Evolutionary conservation across 2,329 filamentous ascomycete genomes (phyloP), one percentile per base, ranked within the genome.

Genomic region (Colletotrichum euphorbiae): DNA sequence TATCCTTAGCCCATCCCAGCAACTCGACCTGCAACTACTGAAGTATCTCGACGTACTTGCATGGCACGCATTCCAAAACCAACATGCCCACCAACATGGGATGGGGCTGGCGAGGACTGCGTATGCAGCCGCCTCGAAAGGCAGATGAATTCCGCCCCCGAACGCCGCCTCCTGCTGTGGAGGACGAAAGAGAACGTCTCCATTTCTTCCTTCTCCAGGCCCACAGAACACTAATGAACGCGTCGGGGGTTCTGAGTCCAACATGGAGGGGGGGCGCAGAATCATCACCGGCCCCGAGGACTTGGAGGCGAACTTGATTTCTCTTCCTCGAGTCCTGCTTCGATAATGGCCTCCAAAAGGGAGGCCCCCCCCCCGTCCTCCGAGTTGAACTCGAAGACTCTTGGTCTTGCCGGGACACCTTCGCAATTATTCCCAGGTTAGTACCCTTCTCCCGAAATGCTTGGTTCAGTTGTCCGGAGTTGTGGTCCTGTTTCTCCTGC

Each of bases 141-240:
- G 21, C 1, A 0, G 17, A 54, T 13, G 13, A 33, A 52, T 36
- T n/a, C 54, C 21, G 54, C 8, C 28, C 42, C 40, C 36, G 52
- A 46, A 45, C 3, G 17, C 54, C 36, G 15, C 56, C 40, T n/a
- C 56, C n/a, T n/a, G n/a, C n/a, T n/a, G n/a, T n/a, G n/a, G n/a
- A n/a, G n/a, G n/a, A n/a, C 4, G 6, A 6, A 28, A 28, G 6
- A 28, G 24, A 28, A 28, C 6, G 48, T 36, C 19, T 17, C 38
- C 48, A 36, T 62, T 58, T 19, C 31, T 61, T 66, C 38, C 40
- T 50, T 62, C 63, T 55, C 45, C 64, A 63, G 19, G 38, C 46
- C 52, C 64, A 24, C 57, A 61, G 6, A 48, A 12, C n/a, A 3
- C 15, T 17, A 15, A 51, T 51, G 46, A n/a, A 28, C 8, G 12